Evolutionary conservation across 2,329 filamentous ascomycete species (phyloP).

Genomic region (Fusarium sp.): DNA sequence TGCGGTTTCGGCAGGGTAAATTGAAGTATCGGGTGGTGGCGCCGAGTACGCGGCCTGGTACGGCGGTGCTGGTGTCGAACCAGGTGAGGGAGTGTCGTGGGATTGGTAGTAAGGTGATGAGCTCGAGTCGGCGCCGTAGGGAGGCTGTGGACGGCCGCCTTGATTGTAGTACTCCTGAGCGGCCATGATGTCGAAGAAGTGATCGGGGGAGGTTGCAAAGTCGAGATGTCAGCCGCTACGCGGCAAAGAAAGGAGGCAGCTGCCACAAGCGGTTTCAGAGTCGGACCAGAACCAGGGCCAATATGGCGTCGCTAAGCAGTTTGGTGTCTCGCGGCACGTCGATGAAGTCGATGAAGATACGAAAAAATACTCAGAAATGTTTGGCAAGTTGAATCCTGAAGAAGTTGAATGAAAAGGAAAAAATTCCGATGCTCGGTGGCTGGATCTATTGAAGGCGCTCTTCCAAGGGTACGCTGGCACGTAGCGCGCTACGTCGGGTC

Average conservation of each 20-base stretch:
- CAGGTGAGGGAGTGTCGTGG: conserved; percentile 53
- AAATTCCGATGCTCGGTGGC: conserved; percentile 29
- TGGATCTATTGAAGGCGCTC: conserved; percentile 24
- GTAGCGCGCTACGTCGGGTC: conserved; percentile 8
- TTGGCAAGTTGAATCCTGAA: background rate
- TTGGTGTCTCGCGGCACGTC: conserved; percentile 6
- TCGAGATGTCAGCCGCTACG: conserved; percentile 27
- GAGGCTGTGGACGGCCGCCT: conserved; percentile 53
- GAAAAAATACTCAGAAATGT: background rate
- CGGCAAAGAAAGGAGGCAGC: conserved; percentile 36
- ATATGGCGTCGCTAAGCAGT: conserved; percentile 14
- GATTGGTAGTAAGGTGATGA: conserved; percentile 53
- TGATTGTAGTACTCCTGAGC: conserved; percentile 69
- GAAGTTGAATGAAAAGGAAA: conserved; percentile 4
- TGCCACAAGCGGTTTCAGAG: conserved; percentile 28
- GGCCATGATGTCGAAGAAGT: conserved; percentile 56
- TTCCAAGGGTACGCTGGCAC: conserved; percentile 29
- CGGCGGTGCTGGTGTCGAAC: conserved; percentile 50
- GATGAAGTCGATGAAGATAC: background rate
- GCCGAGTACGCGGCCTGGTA: conserved; percentile 45
- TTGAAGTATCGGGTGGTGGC: conserved; percentile 30
- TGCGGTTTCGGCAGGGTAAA: conserved; percentile 33
- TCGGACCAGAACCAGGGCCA: background rate
- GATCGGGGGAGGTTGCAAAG: conserved; percentile 21
- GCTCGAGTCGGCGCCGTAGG: conserved; percentile 49